phyloP scores from a whole-genome alignment of 2,329 filamentous ascomycete genomes.

The Cadophora sp. region DNA sequence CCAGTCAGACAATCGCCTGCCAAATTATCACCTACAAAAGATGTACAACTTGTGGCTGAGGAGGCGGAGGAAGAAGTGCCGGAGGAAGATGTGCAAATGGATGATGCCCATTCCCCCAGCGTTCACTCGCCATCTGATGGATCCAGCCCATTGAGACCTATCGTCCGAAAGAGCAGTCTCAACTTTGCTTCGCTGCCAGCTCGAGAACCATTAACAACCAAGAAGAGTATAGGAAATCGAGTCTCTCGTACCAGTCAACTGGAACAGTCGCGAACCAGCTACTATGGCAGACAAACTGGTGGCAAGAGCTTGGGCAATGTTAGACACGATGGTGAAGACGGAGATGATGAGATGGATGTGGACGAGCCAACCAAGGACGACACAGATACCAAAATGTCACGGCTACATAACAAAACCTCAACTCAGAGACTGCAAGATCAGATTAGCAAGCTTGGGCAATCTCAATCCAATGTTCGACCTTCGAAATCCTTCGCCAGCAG shows the following conservation, averaged over 20 bases:
- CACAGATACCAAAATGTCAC: slow-evolving; percentile 56
- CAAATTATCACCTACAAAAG: slow-evolving; percentile 25
- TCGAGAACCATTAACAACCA: slow-evolving; percentile 82
- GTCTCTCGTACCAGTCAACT: slow-evolving; percentile 80
- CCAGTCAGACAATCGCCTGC: slow-evolving; percentile 21
- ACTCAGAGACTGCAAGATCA: slow-evolving; percentile 92
- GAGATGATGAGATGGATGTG: slow-evolving; percentile 61
- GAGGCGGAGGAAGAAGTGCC: slow-evolving; percentile 7
- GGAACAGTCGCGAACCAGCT: slow-evolving; percentile 74
- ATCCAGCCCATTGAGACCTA: slow-evolving; percentile 76
- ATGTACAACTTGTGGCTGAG: slow-evolving; percentile 15
- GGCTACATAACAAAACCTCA: slow-evolving; percentile 83
- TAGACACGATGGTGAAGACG: slow-evolving; percentile 51
- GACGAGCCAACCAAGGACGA: slow-evolving; percentile 45
- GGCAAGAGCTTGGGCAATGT: slow-evolving; percentile 71
- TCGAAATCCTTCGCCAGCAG: slow-evolving; percentile 44
- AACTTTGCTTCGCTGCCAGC: slow-evolving; percentile 94
- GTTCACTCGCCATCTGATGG: slow-evolving; percentile 65
- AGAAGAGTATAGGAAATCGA: slow-evolving; percentile 80
- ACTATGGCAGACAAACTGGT: slow-evolving; percentile 75
- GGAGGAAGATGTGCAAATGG: slow-evolving; percentile 45
- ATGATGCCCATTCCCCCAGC: slow-evolving; percentile 51
- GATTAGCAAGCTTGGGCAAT: slow-evolving; percentile 76
- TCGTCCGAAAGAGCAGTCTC: slow-evolving; percentile 89
- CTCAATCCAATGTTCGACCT: slow-evolving; percentile 46